Evolutionary conservation across 805 yeast genomes (phyloP), one percentile per base, ranked within the genome.

Genomic region (Nematodospora valgi): DNA sequence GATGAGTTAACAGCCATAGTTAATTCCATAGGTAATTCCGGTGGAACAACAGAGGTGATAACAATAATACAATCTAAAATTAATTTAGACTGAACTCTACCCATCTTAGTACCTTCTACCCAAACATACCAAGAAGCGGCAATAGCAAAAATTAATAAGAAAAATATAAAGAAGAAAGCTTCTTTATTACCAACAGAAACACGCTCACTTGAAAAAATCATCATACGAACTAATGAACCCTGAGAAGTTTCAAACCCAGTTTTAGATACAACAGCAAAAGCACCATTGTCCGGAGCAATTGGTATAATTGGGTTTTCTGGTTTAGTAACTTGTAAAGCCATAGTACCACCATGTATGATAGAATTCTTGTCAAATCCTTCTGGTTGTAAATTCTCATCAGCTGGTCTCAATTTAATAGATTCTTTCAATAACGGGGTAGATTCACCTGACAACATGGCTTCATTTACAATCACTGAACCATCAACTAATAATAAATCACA

Each of bases 201-300:
- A 59, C 96, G 82, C 63, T 93, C 98, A 54, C 95, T 83, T 12
- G 96, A 86, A 64, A 85, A 93, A 51, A 93, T 86, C 98, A 91
- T 93, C 50, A 91, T 93, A 64, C 98, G 83, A 37, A 93, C 98
- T 40, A 93, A 76, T 36, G 95, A 85, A 52, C 98, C 98, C 68
- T 93, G 98, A 26, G 96, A 82, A 26, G 98, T 93, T 64, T 93
- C 98, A 54, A 93, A 93, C n/a, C 98, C 98, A 30, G 97, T 91
- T 58, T 86, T 88, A 27, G 85, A 69, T 33, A 89, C 97, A 38
- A 84, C 62, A 5, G 98, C 98, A 32, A 89, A 59, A 20, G 96
- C 95, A 58, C 98, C 98, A 24, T 72, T 64, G 59, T 93, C 97
- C 28, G 98, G 98, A 36, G 96, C 80, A 22, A 73, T 50, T 10